Percentiles rank a stretch among this genome's conserved stretches.
These are phyloP conservation scores for Wallemia hederae DNA, from an alignment of 1,284 basidiomycete species.

Conservation along the genomic window DNA sequence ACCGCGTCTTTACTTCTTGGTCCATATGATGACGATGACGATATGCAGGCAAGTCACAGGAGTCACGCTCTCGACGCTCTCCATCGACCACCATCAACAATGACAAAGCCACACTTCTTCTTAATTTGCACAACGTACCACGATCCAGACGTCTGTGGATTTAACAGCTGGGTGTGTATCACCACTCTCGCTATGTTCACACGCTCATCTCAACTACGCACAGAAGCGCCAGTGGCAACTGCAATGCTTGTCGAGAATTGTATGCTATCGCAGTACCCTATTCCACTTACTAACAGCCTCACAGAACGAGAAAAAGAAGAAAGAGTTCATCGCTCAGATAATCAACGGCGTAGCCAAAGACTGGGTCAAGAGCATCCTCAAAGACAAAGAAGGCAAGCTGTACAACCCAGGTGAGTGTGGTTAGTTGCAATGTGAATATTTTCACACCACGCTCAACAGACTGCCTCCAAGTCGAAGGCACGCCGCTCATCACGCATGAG, in stretches of 20 bases:
- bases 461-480: not conserved
- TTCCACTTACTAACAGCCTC: not conserved
- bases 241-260: not conserved
- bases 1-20: too few relatives aligned
- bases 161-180: constrained; percentile 25
- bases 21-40: too few relatives aligned
- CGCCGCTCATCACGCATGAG: not conserved
- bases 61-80: not conserved
- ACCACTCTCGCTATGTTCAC: constrained; percentile 21
- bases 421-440: not conserved
- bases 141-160: constrained; percentile 12
- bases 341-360: not conserved
- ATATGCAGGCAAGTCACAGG: not conserved
- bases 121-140: not conserved
- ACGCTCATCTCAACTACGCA: not conserved
- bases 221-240: not conserved
- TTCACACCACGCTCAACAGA: not conserved
- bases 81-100: not conserved
- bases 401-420: not conserved
- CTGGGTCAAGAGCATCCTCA: not conserved
- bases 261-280: not conserved
- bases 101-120: not conserved
- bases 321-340: not conserved
- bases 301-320: constrained; percentile 2
- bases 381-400: not conserved